A percentile compares a stretch with the other conserved stretches of the same genome.
Conservation (phyloP, 2,329 filamentous ascomycete genomes). For the Aspergillaceae sp. region DNA sequence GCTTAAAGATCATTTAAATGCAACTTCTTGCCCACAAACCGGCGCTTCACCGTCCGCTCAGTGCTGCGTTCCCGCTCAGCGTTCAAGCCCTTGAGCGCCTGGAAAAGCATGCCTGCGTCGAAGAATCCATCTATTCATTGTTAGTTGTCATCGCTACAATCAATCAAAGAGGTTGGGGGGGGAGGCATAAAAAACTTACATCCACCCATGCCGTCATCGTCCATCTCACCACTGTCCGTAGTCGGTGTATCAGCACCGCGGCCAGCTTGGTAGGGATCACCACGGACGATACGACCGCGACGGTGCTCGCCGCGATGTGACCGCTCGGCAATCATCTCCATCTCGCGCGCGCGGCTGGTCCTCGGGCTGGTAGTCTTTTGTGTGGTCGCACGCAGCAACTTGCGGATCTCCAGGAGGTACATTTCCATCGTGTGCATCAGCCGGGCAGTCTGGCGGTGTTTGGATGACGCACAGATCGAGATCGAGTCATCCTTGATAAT, state of each 20-base stretch:
- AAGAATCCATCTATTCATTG: slow-evolving; percentile 75
- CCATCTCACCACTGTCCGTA: slow-evolving; percentile 62
- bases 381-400: slow-evolving; percentile 65
- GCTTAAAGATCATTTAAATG: slow-evolving; percentile 38
- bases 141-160: slow-evolving; percentile 4
- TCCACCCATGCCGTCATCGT: slow-evolving; percentile 83
- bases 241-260: slow-evolving; percentile 51
- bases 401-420: slow-evolving; percentile 83
- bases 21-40: slow-evolving; percentile 42
- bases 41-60: slow-evolving; percentile 30
- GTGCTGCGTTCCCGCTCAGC: slow-evolving; percentile 25
- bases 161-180: neutral
- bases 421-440: slow-evolving; percentile 84
- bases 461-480: slow-evolving; percentile 83
- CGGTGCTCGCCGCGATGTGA: slow-evolving; percentile 43
- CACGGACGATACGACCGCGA: slow-evolving; percentile 63
- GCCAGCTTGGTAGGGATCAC: slow-evolving; percentile 28
- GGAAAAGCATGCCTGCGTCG: slow-evolving; percentile 87
- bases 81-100: slow-evolving; percentile 63
- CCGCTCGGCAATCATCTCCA: slow-evolving; percentile 41
- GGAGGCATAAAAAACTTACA: slow-evolving; percentile 56
- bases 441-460: slow-evolving; percentile 85
- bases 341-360: slow-evolving; percentile 53
- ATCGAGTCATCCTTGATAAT: slow-evolving; percentile 95
- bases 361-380: slow-evolving; percentile 46